Conservation (phyloP, 2,329 filamentous ascomycete genomes). For the Metarhizium humberi region DNA sequence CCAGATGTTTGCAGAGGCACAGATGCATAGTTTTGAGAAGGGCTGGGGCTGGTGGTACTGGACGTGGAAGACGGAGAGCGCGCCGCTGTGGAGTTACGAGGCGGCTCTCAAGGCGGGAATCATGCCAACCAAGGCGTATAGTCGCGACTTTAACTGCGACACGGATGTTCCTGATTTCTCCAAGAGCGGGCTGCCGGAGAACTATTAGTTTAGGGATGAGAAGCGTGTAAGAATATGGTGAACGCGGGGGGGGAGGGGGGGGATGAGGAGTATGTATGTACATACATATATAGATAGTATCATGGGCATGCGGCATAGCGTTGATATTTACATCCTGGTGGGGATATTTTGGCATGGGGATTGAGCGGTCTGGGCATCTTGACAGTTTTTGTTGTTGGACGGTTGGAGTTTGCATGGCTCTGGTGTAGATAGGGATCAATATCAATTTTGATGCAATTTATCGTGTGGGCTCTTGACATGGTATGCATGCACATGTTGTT, state of each 20-base stretch:
- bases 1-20: conserved; percentile 83
- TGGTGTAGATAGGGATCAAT: background rate
- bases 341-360: background rate
- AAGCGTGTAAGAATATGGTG: background rate
- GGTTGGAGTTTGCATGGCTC: background rate
- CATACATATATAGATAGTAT: background rate
- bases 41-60: conserved; percentile 99
- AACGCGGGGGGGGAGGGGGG: too few relatives aligned
- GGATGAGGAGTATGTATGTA: too few relatives aligned
- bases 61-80: conserved; percentile 89
- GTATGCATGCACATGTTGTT: too few relatives aligned
- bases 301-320: background rate
- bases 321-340: background rate
- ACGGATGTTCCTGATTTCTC: conserved; percentile 44
- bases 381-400: background rate
- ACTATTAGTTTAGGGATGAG: conserved; percentile 22
- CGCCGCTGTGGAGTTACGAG: conserved; percentile 88
- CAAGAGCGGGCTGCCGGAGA: conserved; percentile 36
- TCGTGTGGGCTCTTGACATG: too few relatives aligned
- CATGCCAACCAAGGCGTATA: conserved; percentile 66
- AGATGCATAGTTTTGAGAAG: conserved; percentile 90
- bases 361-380: background rate
- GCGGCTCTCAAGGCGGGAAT: conserved; percentile 68
- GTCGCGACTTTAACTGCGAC: conserved; percentile 60
- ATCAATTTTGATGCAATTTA: too few relatives aligned